phyloP scores from a whole-genome alignment of 2,329 filamentous ascomycete genomes.

The Ophiostoma quercus region DNA sequence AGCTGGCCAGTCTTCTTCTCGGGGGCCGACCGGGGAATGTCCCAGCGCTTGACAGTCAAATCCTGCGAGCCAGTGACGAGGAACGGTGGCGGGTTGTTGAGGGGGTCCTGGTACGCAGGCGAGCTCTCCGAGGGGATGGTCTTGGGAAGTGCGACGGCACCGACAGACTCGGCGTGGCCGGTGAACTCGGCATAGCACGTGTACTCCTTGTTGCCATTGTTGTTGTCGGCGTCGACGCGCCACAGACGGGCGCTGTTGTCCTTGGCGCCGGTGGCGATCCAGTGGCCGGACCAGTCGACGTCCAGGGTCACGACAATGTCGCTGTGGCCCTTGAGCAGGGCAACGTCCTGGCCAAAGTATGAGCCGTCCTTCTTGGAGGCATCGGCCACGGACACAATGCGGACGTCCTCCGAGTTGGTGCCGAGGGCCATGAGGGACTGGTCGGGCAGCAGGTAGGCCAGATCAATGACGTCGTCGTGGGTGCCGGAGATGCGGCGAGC shows the following conservation, averaged over 20 bases:
- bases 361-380: constrained; percentile 32
- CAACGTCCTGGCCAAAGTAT: constrained; percentile 88
- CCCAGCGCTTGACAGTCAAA: constrained; percentile 91
- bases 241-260: constrained; percentile 92
- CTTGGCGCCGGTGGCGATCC: constrained; percentile 93
- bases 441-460: constrained; percentile 78
- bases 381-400: constrained; percentile 68
- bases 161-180: constrained; percentile 89
- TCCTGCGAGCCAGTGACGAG: constrained; percentile 92
- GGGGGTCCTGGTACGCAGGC: constrained; percentile 64
- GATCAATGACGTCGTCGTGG: constrained; percentile 94
- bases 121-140: constrained; percentile 62
- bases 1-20: constrained; percentile 41
- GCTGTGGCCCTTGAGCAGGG: constrained; percentile 79
- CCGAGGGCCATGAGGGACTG: constrained; percentile 80
- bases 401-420: constrained; percentile 90
- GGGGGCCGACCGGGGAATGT: constrained; percentile 54
- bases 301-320: constrained; percentile 95
- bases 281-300: constrained; percentile 93
- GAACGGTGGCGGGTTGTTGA: constrained; percentile 75
- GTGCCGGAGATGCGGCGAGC: constrained; percentile 86
- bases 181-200: constrained; percentile 56
- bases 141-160: constrained; percentile 79
- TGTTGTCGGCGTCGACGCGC: constrained; percentile 62
- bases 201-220: constrained; percentile 57